phyloP scores from a whole-genome alignment of 1,284 basidiomycete genomes.

The Cutaneotrichosporon curvatum region DNA sequence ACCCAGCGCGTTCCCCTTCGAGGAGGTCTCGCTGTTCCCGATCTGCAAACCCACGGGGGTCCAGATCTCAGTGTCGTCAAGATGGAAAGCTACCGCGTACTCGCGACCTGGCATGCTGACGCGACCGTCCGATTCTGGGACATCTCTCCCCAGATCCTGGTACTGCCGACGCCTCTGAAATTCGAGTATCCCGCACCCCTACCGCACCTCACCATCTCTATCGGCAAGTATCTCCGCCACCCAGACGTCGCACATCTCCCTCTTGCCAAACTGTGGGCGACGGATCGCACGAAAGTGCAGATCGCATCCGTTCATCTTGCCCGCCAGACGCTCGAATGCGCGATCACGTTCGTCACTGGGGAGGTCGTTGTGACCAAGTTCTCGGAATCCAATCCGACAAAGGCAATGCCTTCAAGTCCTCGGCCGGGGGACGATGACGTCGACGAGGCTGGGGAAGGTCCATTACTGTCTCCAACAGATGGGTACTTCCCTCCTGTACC shows the following conservation, averaged over 20 bases:
- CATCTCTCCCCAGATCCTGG: slow-evolving; percentile 59
- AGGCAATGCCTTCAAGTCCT: not conserved
- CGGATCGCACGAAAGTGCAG: slow-evolving; percentile 34
- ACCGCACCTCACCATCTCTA: slow-evolving; percentile 58
- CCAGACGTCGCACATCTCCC: slow-evolving; percentile 37
- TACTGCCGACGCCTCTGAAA: slow-evolving; percentile 48
- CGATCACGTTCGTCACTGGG: slow-evolving; percentile 57
- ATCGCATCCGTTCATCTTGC: slow-evolving; percentile 58
- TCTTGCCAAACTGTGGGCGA: slow-evolving; percentile 39
- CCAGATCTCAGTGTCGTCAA: slow-evolving; percentile 40
- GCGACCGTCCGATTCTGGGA: slow-evolving; percentile 52
- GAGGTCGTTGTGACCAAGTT: slow-evolving; percentile 61
- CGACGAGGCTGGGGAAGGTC: not conserved
- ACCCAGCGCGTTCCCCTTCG: slow-evolving; percentile 32
- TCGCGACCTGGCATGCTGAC: slow-evolving; percentile 62
- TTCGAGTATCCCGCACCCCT: slow-evolving; percentile 58
- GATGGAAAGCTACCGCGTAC: slow-evolving; percentile 58
- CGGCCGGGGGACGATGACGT: slow-evolving; percentile 22
- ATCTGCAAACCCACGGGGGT: slow-evolving; percentile 39
- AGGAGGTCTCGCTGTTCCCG: slow-evolving; percentile 43
- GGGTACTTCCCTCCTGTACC: slow-evolving; percentile 27
- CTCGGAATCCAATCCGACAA: slow-evolving; percentile 35
- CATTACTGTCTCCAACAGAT: not conserved
- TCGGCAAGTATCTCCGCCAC: slow-evolving; percentile 49
- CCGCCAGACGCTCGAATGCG: slow-evolving; percentile 60